A percentile compares a stretch with the other conserved stretches of the same genome.
Evolutionary conservation across 331 rosid species (phyloP).

Genomic region (Quercus lobata): DNA sequence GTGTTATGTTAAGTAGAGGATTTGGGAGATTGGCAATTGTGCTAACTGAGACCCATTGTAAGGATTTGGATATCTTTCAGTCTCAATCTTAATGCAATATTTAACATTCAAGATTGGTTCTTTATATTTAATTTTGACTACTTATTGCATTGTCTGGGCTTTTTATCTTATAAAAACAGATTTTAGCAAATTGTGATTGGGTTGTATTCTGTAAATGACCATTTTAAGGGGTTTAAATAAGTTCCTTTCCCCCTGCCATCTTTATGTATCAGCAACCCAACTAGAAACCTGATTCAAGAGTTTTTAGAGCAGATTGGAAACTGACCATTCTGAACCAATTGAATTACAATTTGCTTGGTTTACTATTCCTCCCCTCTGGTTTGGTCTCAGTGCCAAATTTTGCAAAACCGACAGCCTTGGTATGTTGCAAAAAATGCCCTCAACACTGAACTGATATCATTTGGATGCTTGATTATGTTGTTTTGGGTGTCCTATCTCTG

Average conservation of each 20-base stretch:
- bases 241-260: not conserved
- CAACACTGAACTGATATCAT: no score
- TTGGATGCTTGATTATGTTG: no score
- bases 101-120: not conserved
- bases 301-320: not conserved
- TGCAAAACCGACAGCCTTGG: no score
- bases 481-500: no score
- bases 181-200: not conserved
- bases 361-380: no score
- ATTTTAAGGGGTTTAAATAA: not conserved
- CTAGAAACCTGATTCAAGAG: not conserved
- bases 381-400: no score
- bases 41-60: not conserved
- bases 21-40: not conserved
- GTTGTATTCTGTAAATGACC: not conserved
- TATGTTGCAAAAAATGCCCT: no score
- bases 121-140: not conserved
- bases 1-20: not conserved
- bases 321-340: not conserved
- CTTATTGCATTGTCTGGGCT: not conserved
- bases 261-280: not conserved
- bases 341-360: no score
- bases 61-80: not conserved
- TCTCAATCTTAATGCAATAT: not conserved
- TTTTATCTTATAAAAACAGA: no score